Evolutionary conservation across 169 alveolate genomes (phyloP).

Genomic region (Cryptosporidium sp.): DNA sequence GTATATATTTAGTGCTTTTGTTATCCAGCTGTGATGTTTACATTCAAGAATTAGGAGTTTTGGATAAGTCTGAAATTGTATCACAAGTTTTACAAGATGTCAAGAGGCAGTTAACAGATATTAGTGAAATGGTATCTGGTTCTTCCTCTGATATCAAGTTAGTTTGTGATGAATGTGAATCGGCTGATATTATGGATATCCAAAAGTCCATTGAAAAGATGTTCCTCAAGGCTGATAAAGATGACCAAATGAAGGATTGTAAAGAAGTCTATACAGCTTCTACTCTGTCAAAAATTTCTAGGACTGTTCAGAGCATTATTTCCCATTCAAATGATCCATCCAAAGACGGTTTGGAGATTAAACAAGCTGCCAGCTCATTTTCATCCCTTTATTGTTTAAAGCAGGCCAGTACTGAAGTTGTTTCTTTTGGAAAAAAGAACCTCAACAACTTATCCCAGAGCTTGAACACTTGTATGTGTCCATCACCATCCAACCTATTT

Average conservation of each 20-base stretch:
- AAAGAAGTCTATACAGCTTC: neutral
- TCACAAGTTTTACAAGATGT: neutral
- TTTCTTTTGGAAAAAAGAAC: neutral
- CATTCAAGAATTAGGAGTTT: neutral
- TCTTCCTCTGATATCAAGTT: neutral
- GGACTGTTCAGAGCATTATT: slow-evolving; percentile 23
- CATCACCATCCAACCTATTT: slow-evolving; percentile 31
- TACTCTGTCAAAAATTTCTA: slow-evolving; percentile 4
- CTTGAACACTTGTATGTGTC: slow-evolving; percentile 63
- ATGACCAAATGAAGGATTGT: neutral
- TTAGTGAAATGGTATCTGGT: neutral
- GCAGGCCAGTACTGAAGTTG: neutral
- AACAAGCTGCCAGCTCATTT: slow-evolving; percentile 4
- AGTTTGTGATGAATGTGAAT: neutral
- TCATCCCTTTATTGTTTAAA: slow-evolving; percentile 36
- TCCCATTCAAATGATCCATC: neutral
- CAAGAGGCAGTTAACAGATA: neutral
- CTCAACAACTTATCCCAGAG: neutral
- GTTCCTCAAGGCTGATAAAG: neutral
- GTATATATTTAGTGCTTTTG: slow-evolving; percentile 43
- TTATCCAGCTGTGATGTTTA: slow-evolving; percentile 53
- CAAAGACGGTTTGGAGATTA: neutral
- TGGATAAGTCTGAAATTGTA: neutral
- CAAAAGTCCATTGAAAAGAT: slow-evolving; percentile 10
- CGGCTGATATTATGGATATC: neutral